A percentile compares a stretch with the other conserved stretches of the same genome.
Conservation (phyloP, 139 green algal genomes). For the Chlorokybus atmophyticus region DNA sequence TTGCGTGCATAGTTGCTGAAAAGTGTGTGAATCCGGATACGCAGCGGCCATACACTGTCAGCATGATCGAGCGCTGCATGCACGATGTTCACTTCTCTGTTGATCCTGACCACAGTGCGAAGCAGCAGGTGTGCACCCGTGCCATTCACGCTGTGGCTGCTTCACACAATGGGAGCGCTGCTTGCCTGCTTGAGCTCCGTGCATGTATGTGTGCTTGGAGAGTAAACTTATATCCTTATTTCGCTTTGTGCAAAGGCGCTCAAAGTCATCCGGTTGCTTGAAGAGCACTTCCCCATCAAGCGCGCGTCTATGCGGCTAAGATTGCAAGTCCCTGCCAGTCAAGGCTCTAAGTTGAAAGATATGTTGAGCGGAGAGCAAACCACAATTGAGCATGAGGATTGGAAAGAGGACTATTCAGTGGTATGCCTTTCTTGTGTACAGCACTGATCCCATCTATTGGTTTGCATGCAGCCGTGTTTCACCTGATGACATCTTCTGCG, state of each 20-base stretch:
- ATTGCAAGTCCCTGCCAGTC: slow-evolving; percentile 40
- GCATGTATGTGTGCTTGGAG: no score
- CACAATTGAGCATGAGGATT: slow-evolving; percentile 9
- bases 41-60: slow-evolving; percentile 78
- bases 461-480: no score
- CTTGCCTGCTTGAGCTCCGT: no score
- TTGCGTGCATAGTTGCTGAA: slow-evolving; percentile 46
- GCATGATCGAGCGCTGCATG: slow-evolving; percentile 85
- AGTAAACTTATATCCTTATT: no score
- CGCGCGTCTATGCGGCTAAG: slow-evolving; percentile 80
- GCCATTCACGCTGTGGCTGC: no score
- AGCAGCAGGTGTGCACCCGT: slow-evolving; percentile 76
- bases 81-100: slow-evolving; percentile 82
- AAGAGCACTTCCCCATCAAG: slow-evolving; percentile 65
- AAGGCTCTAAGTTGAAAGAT: no score
- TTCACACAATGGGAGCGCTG: no score
- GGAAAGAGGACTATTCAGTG: no score
- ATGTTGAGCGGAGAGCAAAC: no score
- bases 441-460: no score
- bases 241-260: no score
- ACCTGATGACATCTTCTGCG: no score
- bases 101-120: slow-evolving; percentile 77
- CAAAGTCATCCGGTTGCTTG: slow-evolving; percentile 25
- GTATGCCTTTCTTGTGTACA: slow-evolving; percentile 3
- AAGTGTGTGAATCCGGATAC: slow-evolving; percentile 85